Percentiles rank a stretch among this genome's conserved stretches.
Conservation (phyloP, 2,329 filamentous ascomycete species). For the Leptographium lundbergii region DNA sequence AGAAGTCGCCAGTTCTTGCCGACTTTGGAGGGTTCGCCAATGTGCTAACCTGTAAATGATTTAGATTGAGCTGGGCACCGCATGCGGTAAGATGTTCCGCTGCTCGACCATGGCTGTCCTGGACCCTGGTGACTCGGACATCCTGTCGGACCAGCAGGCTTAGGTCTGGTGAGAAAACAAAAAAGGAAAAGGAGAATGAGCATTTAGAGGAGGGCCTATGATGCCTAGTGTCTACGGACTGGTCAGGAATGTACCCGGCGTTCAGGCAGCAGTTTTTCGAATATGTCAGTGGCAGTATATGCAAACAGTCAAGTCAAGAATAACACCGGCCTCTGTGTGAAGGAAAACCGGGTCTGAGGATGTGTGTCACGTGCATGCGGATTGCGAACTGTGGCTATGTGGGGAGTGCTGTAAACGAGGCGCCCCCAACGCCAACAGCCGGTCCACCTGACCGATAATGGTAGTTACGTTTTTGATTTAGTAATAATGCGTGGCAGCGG, state of each 20-base stretch:
- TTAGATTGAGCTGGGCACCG: conserved; percentile 96
- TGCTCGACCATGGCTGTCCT: conserved; percentile 96
- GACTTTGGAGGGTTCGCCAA: conserved; percentile 77
- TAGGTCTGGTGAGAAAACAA: conserved; percentile 26
- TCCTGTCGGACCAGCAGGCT: conserved; percentile 65
- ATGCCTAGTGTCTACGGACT: not conserved
- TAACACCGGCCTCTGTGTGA: not conserved
- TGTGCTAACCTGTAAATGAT: conserved; percentile 36
- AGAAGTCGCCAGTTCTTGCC: conserved; percentile 55
- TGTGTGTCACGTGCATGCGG: not conserved
- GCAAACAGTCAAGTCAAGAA: not conserved
- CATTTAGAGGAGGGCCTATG: not conserved
- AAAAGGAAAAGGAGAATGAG: not conserved
- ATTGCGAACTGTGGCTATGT: no score
- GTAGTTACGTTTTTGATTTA: no score
- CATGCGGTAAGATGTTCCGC: conserved; percentile 95
- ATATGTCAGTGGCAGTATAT: not conserved
- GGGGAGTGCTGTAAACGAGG: no score
- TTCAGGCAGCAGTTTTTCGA: conserved; percentile 1
- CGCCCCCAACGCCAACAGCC: no score
- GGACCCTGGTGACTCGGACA: conserved; percentile 97
- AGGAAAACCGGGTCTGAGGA: no score
- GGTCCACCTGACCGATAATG: no score
- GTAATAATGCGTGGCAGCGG: no score
- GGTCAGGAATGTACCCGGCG: conserved; percentile 4